Evolutionary conservation across 495 filamentous ascomycete species (phyloP), one percentile per base, ranked within the genome.

Genomic region (Aspergillus avenaceus): DNA sequence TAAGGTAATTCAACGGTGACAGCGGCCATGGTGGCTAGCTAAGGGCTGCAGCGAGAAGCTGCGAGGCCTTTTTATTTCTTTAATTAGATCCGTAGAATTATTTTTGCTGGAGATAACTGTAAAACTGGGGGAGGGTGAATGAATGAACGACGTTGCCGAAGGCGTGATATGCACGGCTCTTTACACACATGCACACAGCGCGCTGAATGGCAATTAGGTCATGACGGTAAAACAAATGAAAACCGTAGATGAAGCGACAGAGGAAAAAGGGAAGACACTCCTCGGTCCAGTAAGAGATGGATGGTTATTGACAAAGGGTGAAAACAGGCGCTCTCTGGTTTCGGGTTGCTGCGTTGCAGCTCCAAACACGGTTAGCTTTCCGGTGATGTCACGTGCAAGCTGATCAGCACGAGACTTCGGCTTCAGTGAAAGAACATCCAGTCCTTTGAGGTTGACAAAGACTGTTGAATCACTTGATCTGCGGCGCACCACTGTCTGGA

Each of bases 1-100:
- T 87, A 92, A 53, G 79, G 76, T 41, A 88, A 63, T 73, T 95
- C 88, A 14, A 92, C 71, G 43, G 80, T 83, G 41, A 79, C 82
- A 53, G 85, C 78, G 59, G 88, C 88, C 89, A 93, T 93, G 53
- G 56, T 81, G 70, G 52, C 45, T 47, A 40, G 49, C 19, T 24
- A 14, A 16, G 31, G 36, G 49, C 57, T 46, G 51, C 45, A 59
- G 58, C 58, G 53, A 43, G 26, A 21, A 49, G 54, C 57, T 58
- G 43, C 49, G 34, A 38, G 45, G 41, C 43, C 23, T 37, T 36
- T 13, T 16, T n/a, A n/a, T n/a, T n/a, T n/a, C n/a, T n/a, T n/a
- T n/a, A n/a, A n/a, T n/a, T n/a, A n/a, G n/a, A n/a, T n/a, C n/a
- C n/a, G n/a, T n/a, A n/a, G n/a, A n/a, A n/a, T n/a, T n/a, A n/a